A percentile compares a stretch with the other conserved stretches of the same genome.
Conservation (phyloP, 768 basidiomycete species). For the Galerina marginata region DNA sequence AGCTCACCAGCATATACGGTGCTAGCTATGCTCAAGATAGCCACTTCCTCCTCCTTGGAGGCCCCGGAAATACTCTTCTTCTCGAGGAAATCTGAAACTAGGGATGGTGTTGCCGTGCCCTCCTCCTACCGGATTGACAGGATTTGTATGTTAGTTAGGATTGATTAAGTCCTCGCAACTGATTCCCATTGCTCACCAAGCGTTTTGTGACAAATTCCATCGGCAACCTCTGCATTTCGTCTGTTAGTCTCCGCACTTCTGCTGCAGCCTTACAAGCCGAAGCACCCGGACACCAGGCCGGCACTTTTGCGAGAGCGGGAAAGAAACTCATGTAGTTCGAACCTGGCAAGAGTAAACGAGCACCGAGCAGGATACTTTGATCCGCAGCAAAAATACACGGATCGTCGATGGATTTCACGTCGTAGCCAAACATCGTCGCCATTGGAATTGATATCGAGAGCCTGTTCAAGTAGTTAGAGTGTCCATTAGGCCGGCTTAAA, state of each 20-base stretch:
- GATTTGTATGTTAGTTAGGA: neutral
- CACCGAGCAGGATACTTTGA: slow-evolving; percentile 28
- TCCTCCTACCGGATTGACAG: slow-evolving; percentile 7
- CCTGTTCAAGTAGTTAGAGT: neutral
- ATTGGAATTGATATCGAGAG: slow-evolving; percentile 21
- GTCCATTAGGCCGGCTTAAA: neutral
- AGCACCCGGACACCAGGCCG: slow-evolving; percentile 25
- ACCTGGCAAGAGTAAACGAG: slow-evolving; percentile 17
- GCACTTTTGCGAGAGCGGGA: slow-evolving; percentile 23
- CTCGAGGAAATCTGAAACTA: too few relatives aligned
- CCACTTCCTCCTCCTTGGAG: too few relatives aligned
- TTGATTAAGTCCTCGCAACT: too few relatives aligned
- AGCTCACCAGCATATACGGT: too few relatives aligned
- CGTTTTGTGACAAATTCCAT: slow-evolving; percentile 13
- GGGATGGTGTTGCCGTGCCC: neutral
- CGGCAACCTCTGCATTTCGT: slow-evolving; percentile 14
- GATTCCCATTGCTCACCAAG: slow-evolving; percentile 1
- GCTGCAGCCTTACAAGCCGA: slow-evolving; percentile 2
- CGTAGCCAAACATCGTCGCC: slow-evolving; percentile 25
- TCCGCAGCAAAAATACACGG: slow-evolving; percentile 33
- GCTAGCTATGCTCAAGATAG: too few relatives aligned
- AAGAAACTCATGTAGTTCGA: slow-evolving; percentile 8
- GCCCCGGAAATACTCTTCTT: too few relatives aligned
- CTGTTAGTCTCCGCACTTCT: slow-evolving; percentile 23
- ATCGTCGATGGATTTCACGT: slow-evolving; percentile 19